phyloP scores from a whole-genome alignment of 768 basidiomycete genomes.

The Tulasnella calospora region DNA sequence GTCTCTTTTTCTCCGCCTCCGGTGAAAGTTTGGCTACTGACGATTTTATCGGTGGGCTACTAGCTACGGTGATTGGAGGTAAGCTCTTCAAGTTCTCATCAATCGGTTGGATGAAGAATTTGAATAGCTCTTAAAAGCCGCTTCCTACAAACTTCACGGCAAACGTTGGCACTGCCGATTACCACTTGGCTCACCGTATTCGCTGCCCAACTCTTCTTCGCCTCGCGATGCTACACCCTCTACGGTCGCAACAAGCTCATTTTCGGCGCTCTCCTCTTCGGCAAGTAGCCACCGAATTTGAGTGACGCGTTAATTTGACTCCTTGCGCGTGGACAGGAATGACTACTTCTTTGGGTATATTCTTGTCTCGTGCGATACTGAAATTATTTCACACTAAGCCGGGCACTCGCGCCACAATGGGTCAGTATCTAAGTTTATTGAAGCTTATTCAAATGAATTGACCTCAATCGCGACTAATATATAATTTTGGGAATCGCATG shows the following conservation, averaged over 20 bases:
- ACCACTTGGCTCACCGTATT: neutral
- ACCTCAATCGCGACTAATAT: neutral
- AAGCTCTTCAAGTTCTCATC: neutral
- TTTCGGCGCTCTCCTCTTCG: neutral
- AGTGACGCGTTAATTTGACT: neutral
- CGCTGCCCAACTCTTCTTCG: neutral
- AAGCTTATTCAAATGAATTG: neutral
- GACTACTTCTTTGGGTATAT: neutral
- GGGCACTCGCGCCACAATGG: neutral
- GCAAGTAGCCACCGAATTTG: neutral
- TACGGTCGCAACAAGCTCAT: neutral
- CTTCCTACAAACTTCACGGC: neutral
- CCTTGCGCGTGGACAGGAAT: neutral
- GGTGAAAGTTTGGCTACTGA: no score
- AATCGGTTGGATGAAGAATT: neutral
- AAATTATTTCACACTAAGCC: no score
- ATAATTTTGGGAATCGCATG: neutral
- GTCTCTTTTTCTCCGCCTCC: no score
- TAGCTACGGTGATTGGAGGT: conserved; percentile 1
- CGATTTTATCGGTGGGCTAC: neutral
- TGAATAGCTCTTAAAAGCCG: neutral
- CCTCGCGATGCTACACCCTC: neutral
- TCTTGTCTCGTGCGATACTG: neutral
- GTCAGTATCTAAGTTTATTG: neutral
- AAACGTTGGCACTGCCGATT: neutral